A percentile compares a stretch with the other conserved stretches of the same genome.
Conservation (phyloP, 495 filamentous ascomycete genomes). For the Talaromyces borbonicus region DNA sequence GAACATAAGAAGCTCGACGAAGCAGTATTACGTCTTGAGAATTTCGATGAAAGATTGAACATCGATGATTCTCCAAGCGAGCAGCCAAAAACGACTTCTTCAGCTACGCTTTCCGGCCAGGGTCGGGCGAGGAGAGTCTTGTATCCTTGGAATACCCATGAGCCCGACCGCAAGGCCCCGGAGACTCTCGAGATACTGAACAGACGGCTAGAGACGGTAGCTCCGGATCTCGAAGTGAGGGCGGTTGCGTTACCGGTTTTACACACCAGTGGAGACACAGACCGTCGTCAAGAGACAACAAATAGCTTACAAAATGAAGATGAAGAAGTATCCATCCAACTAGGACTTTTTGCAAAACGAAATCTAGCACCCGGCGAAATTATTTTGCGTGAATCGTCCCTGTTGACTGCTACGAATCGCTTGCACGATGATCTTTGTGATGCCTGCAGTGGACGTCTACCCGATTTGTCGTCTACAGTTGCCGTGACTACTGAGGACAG, state of each 20-base stretch:
- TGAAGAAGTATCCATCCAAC: constrained; percentile 47
- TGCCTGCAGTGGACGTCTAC: constrained; percentile 68
- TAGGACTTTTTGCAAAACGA: constrained; percentile 80
- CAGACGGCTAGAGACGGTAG: constrained; percentile 47
- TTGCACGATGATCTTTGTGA: constrained; percentile 76
- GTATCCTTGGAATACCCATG: constrained; percentile 88
- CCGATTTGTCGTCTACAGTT: constrained; percentile 39
- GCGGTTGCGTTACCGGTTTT: constrained; percentile 65
- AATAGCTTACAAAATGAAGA: constrained; percentile 21
- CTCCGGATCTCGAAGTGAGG: constrained; percentile 59
- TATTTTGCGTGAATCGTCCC: constrained; percentile 68
- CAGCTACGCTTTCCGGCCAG: constrained; percentile 52
- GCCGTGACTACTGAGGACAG: constrained; percentile 4
- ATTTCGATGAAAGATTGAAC: background rate
- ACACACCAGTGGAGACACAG: constrained; percentile 27
- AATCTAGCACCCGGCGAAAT: constrained; percentile 67
- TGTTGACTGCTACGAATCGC: constrained; percentile 74
- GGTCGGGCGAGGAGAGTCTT: constrained; percentile 75
- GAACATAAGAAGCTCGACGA: constrained; percentile 4
- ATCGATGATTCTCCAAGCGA: too few species aligned
- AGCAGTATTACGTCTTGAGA: background rate
- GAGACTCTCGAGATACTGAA: constrained; percentile 62
- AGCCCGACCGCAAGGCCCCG: constrained; percentile 70
- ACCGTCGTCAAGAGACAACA: too few species aligned
- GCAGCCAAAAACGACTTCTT: too few species aligned